Evolutionary conservation across 495 filamentous ascomycete species (phyloP), one percentile per base, ranked within the genome.

Genomic region (Hamigera avellanea): DNA sequence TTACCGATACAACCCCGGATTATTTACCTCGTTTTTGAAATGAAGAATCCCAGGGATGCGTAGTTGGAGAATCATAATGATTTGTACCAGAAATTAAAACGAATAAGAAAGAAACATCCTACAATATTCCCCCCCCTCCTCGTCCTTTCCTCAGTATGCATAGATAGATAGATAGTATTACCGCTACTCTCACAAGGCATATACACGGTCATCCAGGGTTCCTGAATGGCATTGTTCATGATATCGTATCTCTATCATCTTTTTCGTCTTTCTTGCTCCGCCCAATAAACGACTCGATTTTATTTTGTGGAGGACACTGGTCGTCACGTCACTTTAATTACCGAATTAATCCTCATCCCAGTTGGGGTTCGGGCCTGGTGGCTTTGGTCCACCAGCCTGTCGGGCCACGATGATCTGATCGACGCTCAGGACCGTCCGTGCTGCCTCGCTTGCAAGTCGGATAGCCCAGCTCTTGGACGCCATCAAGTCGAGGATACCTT

Each of bases 351-450:
- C 89, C 64, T 96, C 86, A 64, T 99, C 93, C 93, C 93, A 99
- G 71, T 94, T 91, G 42, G 86, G 75, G 68, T 94, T 95, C 32
- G 85, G 87, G 13, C 82, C 86, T 9, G 93, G 91, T 19, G 86
- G 86, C 68, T 99, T 99, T 19, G 93, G 93, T 25, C 93, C 93
- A 52, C 93, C 93, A 16, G 93, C 93, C 64, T 95, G 89, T 60
- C 88, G 78, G 35, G 93, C 87, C 32, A 99, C 93, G 53, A 99
- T 99, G 49, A 99, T 96, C 66, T 99, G 93, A 63, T 99, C 93
- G 12, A 99, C 93, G 26, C 87, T 89, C 42, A 99, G 69, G 26
- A 99, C 83, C 29, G 93, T 96, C 39, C 93, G 75, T 33, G 84
- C 89, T 32, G 91, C 79, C 59, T 99, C 93, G 12, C 87, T 95